Base-by-base conservation (phyloP, 106 monocot species). In the Xerophyta viscosa region DNA sequence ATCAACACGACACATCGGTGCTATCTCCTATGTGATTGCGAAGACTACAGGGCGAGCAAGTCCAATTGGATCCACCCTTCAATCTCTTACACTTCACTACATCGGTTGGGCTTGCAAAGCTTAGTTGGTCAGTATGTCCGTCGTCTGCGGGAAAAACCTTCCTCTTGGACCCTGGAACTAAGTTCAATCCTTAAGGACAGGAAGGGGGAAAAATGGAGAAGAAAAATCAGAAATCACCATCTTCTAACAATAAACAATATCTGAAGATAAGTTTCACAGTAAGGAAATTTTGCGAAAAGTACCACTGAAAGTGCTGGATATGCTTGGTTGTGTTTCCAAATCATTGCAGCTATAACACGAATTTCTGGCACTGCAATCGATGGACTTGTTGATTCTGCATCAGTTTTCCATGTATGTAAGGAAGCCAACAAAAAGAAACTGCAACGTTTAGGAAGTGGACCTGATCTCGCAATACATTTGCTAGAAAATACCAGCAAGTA, bases 121-220 rank as follows among this genome's bases (percentile, higher is more conserved):
- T 24, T 49, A 19, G 45, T 31, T 24, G 46, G 60, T 22, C 54
- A 56, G 8, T 37, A 52, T n/a, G n/a, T n/a, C n/a, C n/a, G n/a
- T n/a, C n/a, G n/a, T n/a, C 24, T n/a, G 57, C 57, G 2, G 15
- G 4, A 45, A 29, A 24, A 50, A 20, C 61, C 48, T 78, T 87
- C 59, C 87, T 81, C 64, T 87, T 87, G 3, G 74, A 81, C 18
- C 81, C 81, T 50, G 77, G 74, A 57, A 74, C 56, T 47, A 72
- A 50, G 57, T 81, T 71, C 50, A 82, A 50, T 61, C 81, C 87
- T 87, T 60, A 13, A 62, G 0, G 27, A 24, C 4, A 15, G 15
- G n/a, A 50, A 42, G 7, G 37, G n/a, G n/a, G n/a, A n/a, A n/a
- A n/a, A n/a, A n/a, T n/a, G n/a, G n/a, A n/a, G n/a, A n/a, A n/a